Percentiles rank a stretch among this genome's conserved stretches.
phyloP scores from a whole-genome alignment of 148 eudicot species.

The Vaccinium vitisidaea region DNA sequence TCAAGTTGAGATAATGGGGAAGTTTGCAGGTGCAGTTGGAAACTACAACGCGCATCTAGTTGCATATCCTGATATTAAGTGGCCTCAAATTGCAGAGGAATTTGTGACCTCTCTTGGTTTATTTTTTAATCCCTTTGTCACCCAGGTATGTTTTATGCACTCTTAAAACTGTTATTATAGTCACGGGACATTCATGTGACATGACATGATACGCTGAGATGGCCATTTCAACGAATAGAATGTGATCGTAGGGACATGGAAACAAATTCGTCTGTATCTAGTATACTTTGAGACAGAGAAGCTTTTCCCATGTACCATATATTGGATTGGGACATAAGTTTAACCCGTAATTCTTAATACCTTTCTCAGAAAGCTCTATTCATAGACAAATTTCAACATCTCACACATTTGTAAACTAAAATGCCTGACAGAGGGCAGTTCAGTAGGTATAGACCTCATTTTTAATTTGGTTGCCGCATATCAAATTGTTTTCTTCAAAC shows the following conservation, averaged over 20 bases:
- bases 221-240: background rate
- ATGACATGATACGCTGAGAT: background rate
- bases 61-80: constrained; percentile 78
- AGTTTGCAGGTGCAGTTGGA: constrained; percentile 97
- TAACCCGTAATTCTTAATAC: background rate
- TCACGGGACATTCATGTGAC: background rate
- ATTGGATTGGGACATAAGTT: background rate
- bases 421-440: background rate
- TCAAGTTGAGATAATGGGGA: constrained; percentile 68
- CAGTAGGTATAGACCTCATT: background rate
- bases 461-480: too few species aligned
- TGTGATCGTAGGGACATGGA: background rate
- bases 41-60: constrained; percentile 91
- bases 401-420: background rate
- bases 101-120: constrained; percentile 85
- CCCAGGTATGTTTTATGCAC: constrained; percentile 54
- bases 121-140: constrained; percentile 83
- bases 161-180: background rate
- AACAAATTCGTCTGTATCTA: background rate
- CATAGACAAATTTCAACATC: background rate
- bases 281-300: background rate
- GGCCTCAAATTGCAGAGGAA: constrained; percentile 79
- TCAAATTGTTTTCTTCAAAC: background rate
- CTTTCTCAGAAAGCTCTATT: background rate
- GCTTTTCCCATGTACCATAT: background rate